Conservation (phyloP, 2,329 filamentous ascomycete genomes). For the Beauveria bassiana region DNA sequence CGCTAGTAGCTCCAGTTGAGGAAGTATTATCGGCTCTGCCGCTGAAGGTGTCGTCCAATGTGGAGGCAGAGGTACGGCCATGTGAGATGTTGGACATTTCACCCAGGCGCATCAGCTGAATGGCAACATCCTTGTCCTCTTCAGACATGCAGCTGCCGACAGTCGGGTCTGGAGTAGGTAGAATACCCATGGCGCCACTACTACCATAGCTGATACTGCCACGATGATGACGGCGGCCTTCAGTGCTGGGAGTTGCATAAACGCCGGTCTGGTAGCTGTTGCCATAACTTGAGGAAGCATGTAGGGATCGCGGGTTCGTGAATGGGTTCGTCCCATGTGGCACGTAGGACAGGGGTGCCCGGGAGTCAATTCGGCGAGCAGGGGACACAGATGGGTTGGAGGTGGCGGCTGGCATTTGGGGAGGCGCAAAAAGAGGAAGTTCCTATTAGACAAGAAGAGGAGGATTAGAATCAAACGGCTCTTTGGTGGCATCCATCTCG, state of each 20-base stretch:
- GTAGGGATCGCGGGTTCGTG: conserved; percentile 66
- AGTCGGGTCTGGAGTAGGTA: conserved; percentile 94
- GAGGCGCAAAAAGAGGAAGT: conserved; percentile 87
- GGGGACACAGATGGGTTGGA: conserved; percentile 97
- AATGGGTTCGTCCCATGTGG: conserved; percentile 73
- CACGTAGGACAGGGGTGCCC: conserved; percentile 67
- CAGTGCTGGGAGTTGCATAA: conserved; percentile 55
- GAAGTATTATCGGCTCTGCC: conserved; percentile 79
- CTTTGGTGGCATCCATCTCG: not conserved
- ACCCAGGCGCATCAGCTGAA: conserved; percentile 92
- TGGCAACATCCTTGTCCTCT: conserved; percentile 85
- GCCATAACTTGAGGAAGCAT: conserved; percentile 73
- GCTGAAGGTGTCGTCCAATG: conserved; percentile 87
- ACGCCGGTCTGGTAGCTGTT: conserved; percentile 43
- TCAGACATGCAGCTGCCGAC: conserved; percentile 96
- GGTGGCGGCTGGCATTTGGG: conserved; percentile 86
- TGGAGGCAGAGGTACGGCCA: conserved; percentile 86
- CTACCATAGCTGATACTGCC: conserved; percentile 51
- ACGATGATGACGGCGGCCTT: conserved; percentile 55
- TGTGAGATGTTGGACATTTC: conserved; percentile 92
- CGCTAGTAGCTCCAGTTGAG: conserved; percentile 77
- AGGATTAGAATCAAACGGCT: conserved; percentile 13
- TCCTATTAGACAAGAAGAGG: conserved; percentile 50
- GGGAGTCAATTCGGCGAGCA: conserved; percentile 69
- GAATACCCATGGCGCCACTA: conserved; percentile 44